phyloP scores from a whole-genome alignment of 345 rosid genomes.

The Salix koriyanagi region DNA sequence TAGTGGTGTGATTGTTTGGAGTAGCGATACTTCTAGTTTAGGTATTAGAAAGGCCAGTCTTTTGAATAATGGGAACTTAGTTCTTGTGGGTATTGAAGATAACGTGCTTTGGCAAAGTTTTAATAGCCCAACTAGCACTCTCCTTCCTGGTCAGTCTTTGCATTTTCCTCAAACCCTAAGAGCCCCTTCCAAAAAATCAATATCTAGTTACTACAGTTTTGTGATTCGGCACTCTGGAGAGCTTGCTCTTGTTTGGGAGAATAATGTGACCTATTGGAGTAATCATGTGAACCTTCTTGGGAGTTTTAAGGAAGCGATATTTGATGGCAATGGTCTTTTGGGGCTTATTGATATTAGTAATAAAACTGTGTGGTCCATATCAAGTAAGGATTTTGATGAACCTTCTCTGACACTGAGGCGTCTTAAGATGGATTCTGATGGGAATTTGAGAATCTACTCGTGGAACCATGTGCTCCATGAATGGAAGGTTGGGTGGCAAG shows the following conservation, averaged over 20 bases:
- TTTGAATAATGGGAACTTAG: conserved; percentile 32
- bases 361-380: conserved; percentile 4
- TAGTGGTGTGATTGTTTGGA: conserved; percentile 32
- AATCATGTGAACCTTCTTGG: conserved; percentile 23
- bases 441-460: conserved; percentile 37
- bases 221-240: conserved; percentile 28
- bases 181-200: conserved; percentile 32
- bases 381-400: conserved; percentile 31
- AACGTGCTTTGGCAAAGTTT: conserved; percentile 37
- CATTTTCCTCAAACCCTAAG: conserved; percentile 33
- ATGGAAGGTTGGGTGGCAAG: conserved; percentile 41
- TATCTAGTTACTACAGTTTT: conserved; percentile 34
- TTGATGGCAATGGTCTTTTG: conserved; percentile 28
- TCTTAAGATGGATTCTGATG: conserved; percentile 38
- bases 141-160: conserved; percentile 40
- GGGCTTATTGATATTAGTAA: conserved; percentile 18
- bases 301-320: conserved; percentile 25
- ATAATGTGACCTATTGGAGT: conserved; percentile 40
- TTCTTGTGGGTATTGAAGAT: conserved; percentile 28
- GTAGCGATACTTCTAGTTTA: conserved; percentile 28
- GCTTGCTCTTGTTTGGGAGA: conserved; percentile 41
- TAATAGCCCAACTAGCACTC: conserved; percentile 32
- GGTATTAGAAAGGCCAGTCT: conserved; percentile 37
- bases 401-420: conserved; percentile 26
- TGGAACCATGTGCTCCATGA: conserved; percentile 21